Conservation (phyloP, 192 early-diverging fungal species). For the Neocallimastix lanati region DNA sequence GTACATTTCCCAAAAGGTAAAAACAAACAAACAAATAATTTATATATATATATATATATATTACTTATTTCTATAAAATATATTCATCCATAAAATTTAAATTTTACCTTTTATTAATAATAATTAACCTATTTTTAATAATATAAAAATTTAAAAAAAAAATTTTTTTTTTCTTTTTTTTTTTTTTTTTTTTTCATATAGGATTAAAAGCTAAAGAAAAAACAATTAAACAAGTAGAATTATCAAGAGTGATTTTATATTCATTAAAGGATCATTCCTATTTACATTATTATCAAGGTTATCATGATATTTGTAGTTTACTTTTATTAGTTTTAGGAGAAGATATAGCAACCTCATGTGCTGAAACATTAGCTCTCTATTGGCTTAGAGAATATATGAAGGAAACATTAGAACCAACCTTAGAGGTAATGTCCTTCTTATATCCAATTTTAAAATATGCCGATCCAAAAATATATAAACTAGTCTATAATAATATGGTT, state of each 20-base stretch:
- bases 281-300: not conserved
- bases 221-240: not conserved
- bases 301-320: not conserved
- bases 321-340: not conserved
- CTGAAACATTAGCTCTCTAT: not conserved
- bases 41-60: too few relatives aligned
- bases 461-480: not conserved
- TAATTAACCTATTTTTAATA: too few relatives aligned
- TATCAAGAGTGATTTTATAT: not conserved
- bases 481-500: not conserved
- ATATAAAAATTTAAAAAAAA: too few relatives aligned
- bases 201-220: not conserved
- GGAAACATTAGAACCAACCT: not conserved
- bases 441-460: not conserved
- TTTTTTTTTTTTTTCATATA: too few relatives aligned
- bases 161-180: too few relatives aligned
- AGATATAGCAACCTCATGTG: not conserved
- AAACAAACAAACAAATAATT: too few relatives aligned
- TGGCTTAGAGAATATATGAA: not conserved
- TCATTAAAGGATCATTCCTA: not conserved
- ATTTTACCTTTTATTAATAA: too few relatives aligned
- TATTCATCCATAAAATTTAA: too few relatives aligned
- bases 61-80: too few relatives aligned
- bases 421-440: not conserved
- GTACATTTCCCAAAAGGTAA: not conserved